Evolutionary conservation across 768 basidiomycete species (phyloP), one percentile per base, ranked within the genome.

Genomic region (Boletus edulis): DNA sequence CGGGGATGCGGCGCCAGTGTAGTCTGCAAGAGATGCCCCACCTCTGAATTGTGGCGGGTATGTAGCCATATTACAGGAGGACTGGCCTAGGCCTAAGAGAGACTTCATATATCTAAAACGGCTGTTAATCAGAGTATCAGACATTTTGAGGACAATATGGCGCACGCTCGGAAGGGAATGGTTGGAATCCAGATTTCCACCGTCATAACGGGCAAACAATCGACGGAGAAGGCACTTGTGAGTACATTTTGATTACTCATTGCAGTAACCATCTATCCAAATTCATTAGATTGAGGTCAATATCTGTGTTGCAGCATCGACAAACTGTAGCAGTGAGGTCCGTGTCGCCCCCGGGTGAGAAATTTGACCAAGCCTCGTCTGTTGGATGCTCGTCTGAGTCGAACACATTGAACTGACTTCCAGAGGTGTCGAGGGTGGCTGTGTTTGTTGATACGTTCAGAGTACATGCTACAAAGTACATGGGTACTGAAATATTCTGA

Each of bases 151-250:
- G 15, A 39, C 7, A 14, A 24, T 17, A 43, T 9, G 27, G 15
- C 41, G 2, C 18, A 42, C 41, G 5, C 41, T 24, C 27, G 13
- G 13, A 42, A 24, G 8, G 22, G 12, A 2, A 2, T 27, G 20
- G 27, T 8, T 39, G 0, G 17, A 4, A 5, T 0, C 14, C 14
- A 39, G 38, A 7, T 3, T 10, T 5, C 17, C 38, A 0, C 0
- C 8, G 5, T 12, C 6, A 24, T 27, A 12, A 0, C 14, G 14
- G 41, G 20, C 13, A 24, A 20, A 42, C 41, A 24, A 42, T n/a
- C n/a, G n/a, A n/a, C n/a, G n/a, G n/a, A n/a, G n/a, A n/a, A n/a
- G n/a, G n/a, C n/a, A n/a, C n/a, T n/a, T n/a, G n/a, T n/a, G n/a
- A n/a, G n/a, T n/a, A n/a, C n/a, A n/a, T n/a, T n/a, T n/a, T n/a